Base-by-base conservation (phyloP, 2,329 filamentous ascomycete species). In the Penicillium brevicompactum region DNA sequence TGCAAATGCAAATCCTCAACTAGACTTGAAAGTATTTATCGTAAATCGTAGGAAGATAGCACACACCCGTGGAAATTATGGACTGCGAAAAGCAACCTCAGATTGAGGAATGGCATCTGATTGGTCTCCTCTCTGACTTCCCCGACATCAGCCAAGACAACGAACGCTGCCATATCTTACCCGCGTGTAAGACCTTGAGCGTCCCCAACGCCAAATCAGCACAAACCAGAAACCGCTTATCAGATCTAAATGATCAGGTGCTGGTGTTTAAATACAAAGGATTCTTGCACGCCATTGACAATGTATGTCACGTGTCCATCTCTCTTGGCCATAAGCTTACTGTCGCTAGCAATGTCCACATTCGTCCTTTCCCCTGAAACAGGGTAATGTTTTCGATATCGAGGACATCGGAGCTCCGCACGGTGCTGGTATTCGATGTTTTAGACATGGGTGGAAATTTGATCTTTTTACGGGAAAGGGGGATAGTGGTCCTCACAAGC, bases 361-460 rank as follows among this genome's bases (percentile, higher is more conserved):
- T 61, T 83, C 81, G 1, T 82, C 84, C 0, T 88, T 81, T 51
- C 85, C 86, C 0, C 75, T 89, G 1, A 86, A 84, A 0, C 77
- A 81, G 30, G 85, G 83, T 0, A 79, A 72, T 0, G 76, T 84
- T 0, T 88, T 87, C 52, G 86, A 89, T 55, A 87, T 89, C 57
- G 86, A 89, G 59, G 86, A 89, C 53, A 88, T 88, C 9, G 38
- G 38, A 11, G 21, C 38, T n/a, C 38, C 38, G 6, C 38, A 41
- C 64, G 86, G 86, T 2, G 79, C 83, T 0, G 86, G 85, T 0
- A 72, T 89, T 5, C 79, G 77, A 0, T 89, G 86, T 64, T 84
- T 85, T 0, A 87, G 87, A 57, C 86, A 88, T 59, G 82, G 78
- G 2, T 89, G 86, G 86, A 85, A 83, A 0, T 89, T 89, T 68